Evolutionary conservation across 495 filamentous ascomycete genomes (phyloP), one percentile per base, ranked within the genome.

Genomic region (Extremus antarcticus): DNA sequence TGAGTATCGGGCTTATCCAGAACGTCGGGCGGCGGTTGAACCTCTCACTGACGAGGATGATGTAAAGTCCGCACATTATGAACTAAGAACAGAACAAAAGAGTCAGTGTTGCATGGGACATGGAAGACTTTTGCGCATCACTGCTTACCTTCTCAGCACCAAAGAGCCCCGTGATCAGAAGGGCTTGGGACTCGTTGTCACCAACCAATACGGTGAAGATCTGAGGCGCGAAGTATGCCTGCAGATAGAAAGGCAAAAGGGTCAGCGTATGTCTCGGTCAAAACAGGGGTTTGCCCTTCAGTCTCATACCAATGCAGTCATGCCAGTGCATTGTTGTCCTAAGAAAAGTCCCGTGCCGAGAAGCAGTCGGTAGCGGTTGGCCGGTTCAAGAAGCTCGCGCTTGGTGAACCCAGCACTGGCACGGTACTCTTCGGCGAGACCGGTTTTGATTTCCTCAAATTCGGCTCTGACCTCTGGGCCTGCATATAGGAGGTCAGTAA

Each of bases 301-400:
- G n/a, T n/a, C n/a, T n/a, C n/a, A n/a, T n/a, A n/a, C n/a, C 21
- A 66, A 56, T 2, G 60, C 56, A 3, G 69, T 71, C 7, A 63
- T 68, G 1, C 71, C 70, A 3, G 67, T 73, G 19, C 66, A 63
- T 43, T 74, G 64, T 35, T 73, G 70, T 7, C 74, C 73, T 7
- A 75, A 71, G 49, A 79, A 76, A 54, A 81, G 61, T 40, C 72
- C 73, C 61, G 75, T 71, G 8, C 67, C 61, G 10, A 73, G 68
- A 54, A 65, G 56, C 9, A 73, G 58, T 1, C 67, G 65, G 25
- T 63, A 67, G 58, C 70, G 66, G 54, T 69, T 71, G 1, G 63
- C 62, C 21, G 59, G 49, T 50, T 66, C 58, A 3, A 73, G 43
- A 15, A 71, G 59, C 55, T 73, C 70, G 66, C 35, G 11, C 16